These are phyloP conservation scores for Lycium ferocissimum DNA, from an alignment of 257 asterid genomes.

Conservation along the genomic window DNA sequence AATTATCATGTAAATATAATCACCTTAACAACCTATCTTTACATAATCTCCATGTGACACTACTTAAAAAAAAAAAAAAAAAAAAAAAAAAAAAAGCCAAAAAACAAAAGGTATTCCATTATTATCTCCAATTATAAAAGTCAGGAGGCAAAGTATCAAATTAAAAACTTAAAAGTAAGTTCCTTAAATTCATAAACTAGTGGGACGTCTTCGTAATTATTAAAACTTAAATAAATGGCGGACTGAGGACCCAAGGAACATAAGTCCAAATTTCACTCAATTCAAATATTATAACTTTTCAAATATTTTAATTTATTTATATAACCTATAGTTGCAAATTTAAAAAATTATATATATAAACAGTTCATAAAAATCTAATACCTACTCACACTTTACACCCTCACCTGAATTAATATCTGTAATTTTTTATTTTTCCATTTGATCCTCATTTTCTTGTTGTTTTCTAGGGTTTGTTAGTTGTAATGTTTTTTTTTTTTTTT, in stretches of 20 bases:
- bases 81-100: no score
- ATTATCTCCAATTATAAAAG: not conserved
- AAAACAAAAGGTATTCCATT: not conserved
- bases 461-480: not conserved
- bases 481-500: not conserved
- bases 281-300: constrained; percentile 7
- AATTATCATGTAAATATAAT: not conserved
- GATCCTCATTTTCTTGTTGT: not conserved
- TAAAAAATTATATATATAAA: not conserved
- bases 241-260: constrained; percentile 16
- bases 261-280: constrained; percentile 10
- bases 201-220: not conserved
- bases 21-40: not conserved
- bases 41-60: not conserved
- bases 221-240: not conserved
- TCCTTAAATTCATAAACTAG: not conserved
- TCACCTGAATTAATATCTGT: constrained; percentile 22
- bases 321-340: not conserved
- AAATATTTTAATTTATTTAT: not conserved
- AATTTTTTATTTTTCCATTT: not conserved
- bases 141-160: not conserved
- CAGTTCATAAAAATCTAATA: not conserved
- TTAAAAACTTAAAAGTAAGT: not conserved
- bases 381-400: constrained; percentile 23
- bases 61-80: not conserved